These are phyloP conservation scores for Anthostomella pinea DNA, from an alignment of 2,329 filamentous ascomycete genomes.

Conservation along the genomic window DNA sequence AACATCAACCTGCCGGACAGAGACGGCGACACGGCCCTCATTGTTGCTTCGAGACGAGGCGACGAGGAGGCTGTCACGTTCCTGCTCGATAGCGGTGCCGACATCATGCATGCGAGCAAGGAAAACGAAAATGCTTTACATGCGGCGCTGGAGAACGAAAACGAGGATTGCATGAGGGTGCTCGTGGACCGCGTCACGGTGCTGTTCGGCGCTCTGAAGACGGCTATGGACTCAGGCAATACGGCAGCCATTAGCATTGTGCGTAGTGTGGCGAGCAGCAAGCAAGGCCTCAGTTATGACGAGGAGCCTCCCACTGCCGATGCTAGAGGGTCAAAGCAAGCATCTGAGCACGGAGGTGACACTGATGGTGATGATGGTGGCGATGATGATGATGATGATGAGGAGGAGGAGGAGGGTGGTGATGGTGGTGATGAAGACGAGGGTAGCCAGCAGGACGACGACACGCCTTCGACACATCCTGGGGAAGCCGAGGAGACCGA, in stretches of 20 bases:
- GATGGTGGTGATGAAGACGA: conserved; percentile 6
- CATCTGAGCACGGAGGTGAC: background rate
- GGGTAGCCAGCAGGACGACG: conserved; percentile 8
- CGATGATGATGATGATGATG: conserved; percentile 4
- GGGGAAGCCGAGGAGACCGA: conserved; percentile 6
- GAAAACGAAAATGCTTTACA: conserved; percentile 31
- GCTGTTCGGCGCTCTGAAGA: conserved; percentile 30
- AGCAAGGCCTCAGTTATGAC: conserved; percentile 30
- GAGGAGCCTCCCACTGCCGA: conserved; percentile 21
- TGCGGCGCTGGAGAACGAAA: conserved; percentile 23
- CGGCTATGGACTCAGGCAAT: conserved; percentile 30
- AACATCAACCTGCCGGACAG: conserved; percentile 36
- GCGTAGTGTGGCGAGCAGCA: conserved; percentile 24
- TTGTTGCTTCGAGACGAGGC: conserved; percentile 32
- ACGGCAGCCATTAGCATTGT: conserved; percentile 27
- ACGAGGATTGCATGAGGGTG: conserved; percentile 27
- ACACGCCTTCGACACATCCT: conserved; percentile 7
- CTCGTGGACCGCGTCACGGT: conserved; percentile 31
- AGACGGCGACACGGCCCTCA: conserved; percentile 38
- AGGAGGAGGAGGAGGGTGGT: conserved; percentile 1
- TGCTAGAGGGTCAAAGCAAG: background rate
- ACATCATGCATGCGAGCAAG: conserved; percentile 33
- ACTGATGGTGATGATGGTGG: background rate
- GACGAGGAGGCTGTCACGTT: conserved; percentile 34
- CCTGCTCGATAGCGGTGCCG: conserved; percentile 34